Base-by-base conservation (phyloP, 129 eudicot species). In the Sambucus nigra region DNA sequence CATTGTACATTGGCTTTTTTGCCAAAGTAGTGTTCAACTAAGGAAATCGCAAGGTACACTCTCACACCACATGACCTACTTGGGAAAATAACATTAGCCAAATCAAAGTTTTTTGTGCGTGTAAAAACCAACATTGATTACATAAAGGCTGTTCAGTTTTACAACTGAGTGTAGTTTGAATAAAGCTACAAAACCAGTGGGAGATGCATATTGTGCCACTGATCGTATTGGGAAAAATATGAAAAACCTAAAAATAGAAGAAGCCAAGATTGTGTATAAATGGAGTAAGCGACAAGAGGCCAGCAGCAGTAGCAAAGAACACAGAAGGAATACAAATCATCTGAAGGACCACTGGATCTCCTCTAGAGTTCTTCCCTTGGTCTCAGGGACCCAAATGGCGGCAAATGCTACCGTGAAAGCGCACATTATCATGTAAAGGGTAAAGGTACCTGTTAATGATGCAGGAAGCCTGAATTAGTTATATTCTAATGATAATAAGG, bases 341-440 rank as follows among this genome's bases (percentile, higher is more conserved):
- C 97, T 70, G 75, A 88, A 88, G 23, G 95, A 88, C 60, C 44
- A 39, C 56, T 88, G 97, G 69, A 88, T 88, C 61, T 88, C 97
- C 72, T 88, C 97, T 57, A 88, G 47, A 20, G 95, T 88, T 69
- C 74, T 88, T 9, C 97, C 97, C 63, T 88, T 88, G 10, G 97
- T 88, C 76, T 88, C 97, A 0, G 97, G 97, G 5, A 88, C 97
- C 78, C 69, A 78, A 55, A 73, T 61, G 2, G 76, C 56, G 25
- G 74, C 66, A 59, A 88, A 84, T 31, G 67, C 77, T 33, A 80
- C 71, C 0, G 95, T 73, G 23, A 78, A 17, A 44, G 76, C 78
- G n/a, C 79, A 54, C 70, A 73, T 65, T 5, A 78, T 15, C 72
- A 71, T 78, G 78, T 84, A 88, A 18, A 88, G 16, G 22, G 82